phyloP scores from a whole-genome alignment of 1,284 basidiomycete species.

The Ceratobasidium sp. region DNA sequence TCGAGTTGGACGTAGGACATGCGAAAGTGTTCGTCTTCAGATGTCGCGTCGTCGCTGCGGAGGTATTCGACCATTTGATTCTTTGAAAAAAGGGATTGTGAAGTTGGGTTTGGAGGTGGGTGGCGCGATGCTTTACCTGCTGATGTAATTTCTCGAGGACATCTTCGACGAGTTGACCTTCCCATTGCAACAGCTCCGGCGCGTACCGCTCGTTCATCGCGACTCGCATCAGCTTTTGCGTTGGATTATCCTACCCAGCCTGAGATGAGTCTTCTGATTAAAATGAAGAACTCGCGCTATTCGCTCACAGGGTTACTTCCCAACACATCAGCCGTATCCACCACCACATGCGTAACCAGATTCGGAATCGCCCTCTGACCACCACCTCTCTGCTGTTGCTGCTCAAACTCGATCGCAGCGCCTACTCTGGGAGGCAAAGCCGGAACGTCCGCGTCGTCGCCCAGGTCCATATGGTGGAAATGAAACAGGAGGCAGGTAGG shows the following conservation, averaged over 20 bases:
- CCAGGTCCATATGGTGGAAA: conserved; percentile 19
- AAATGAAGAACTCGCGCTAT: background rate
- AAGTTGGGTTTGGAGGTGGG: background rate
- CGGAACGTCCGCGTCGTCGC: conserved; percentile 28
- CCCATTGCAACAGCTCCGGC: conserved; percentile 82
- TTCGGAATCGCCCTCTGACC: background rate
- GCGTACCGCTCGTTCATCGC: conserved; percentile 91
- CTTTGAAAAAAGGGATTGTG: conserved; percentile 46
- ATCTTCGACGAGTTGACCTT: conserved; percentile 78
- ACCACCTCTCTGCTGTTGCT: background rate
- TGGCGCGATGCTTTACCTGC: conserved; percentile 70
- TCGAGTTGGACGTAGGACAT: conserved; percentile 94
- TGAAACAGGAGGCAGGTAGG: background rate
- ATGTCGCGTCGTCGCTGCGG: conserved; percentile 81
- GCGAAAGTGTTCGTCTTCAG: conserved; percentile 91
- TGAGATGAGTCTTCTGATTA: background rate
- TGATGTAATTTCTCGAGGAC: conserved; percentile 87
- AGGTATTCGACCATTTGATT: conserved; percentile 64
- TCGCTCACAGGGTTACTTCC: conserved; percentile 21
- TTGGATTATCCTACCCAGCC: conserved; percentile 35
- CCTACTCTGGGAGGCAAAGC: conserved; percentile 26
- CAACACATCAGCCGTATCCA: conserved; percentile 29
- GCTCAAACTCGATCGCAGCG: conserved; percentile 27
- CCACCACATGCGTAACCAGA: background rate
- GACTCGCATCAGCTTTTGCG: conserved; percentile 71